phyloP scores from a whole-genome alignment of 2,329 filamentous ascomycete genomes.

The Stemphylium lycopersici region DNA sequence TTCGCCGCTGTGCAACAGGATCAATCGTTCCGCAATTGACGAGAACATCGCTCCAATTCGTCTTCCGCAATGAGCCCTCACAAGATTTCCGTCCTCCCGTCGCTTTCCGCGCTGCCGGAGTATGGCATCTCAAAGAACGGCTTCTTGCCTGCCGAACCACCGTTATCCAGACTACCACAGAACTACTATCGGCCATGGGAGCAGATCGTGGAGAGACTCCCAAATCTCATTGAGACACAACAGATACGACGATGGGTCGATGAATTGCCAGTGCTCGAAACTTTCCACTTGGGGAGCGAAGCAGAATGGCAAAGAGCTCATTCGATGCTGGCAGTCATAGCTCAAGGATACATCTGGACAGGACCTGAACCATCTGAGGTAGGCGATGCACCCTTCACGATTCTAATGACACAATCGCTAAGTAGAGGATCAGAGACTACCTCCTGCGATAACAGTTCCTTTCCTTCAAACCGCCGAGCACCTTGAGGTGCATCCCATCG shows the following conservation, averaged over 20 bases:
- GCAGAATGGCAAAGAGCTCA: slow-evolving; percentile 85
- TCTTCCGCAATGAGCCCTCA: slow-evolving; percentile 37
- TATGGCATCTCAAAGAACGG: slow-evolving; percentile 81
- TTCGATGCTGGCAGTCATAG: slow-evolving; percentile 71
- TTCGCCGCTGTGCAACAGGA: slow-evolving; percentile 18
- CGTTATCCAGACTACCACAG: slow-evolving; percentile 75
- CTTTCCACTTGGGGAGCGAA: slow-evolving; percentile 73
- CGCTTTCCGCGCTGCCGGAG: slow-evolving; percentile 60
- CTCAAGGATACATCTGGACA: slow-evolving; percentile 83
- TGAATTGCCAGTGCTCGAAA: slow-evolving; percentile 74
- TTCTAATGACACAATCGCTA: slow-evolving; percentile 3
- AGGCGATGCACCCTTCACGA: background rate
- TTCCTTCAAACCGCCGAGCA: slow-evolving; percentile 37
- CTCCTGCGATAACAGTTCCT: slow-evolving; percentile 39
- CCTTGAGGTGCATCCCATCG: slow-evolving; percentile 43
- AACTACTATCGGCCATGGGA: slow-evolving; percentile 92
- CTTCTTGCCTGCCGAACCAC: slow-evolving; percentile 77
- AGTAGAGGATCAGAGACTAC: slow-evolving; percentile 30
- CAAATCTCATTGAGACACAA: slow-evolving; percentile 75
- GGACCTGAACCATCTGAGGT: slow-evolving; percentile 73
- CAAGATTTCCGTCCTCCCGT: slow-evolving; percentile 30
- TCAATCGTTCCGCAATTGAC: slow-evolving; percentile 4
- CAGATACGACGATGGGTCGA: slow-evolving; percentile 75
- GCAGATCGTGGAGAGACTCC: slow-evolving; percentile 74
- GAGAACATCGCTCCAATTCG: background rate